phyloP scores from a whole-genome alignment of 2,329 filamentous ascomycete genomes.

The Conoideocrella luteorostrata region DNA sequence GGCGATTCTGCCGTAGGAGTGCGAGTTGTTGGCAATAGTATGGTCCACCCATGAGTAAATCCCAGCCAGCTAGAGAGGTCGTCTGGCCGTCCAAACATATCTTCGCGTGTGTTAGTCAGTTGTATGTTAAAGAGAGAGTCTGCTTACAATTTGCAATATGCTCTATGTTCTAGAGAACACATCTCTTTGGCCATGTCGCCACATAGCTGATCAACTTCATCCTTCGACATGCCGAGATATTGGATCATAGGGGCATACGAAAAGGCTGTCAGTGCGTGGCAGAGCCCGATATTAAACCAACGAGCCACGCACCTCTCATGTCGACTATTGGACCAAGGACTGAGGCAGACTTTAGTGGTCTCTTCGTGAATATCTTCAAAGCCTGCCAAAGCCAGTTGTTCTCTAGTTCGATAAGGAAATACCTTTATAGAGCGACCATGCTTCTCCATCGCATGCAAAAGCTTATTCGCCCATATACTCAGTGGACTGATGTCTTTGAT shows the following conservation, averaged over 20 bases:
- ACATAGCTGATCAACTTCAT: constrained; percentile 55
- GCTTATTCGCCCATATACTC: constrained; percentile 24
- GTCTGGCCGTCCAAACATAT: constrained; percentile 4
- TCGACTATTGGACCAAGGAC: constrained; percentile 58
- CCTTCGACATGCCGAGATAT: constrained; percentile 33
- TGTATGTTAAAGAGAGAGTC: not conserved
- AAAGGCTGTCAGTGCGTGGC: constrained; percentile 61
- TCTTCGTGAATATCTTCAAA: constrained; percentile 70
- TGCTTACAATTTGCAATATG: constrained; percentile 67
- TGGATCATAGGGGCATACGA: constrained; percentile 61
- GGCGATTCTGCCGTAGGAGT: no score
- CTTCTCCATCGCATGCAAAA: not conserved
- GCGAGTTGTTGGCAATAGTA: no score
- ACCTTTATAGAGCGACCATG: not conserved
- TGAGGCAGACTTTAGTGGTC: constrained; percentile 60
- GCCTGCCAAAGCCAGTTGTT: constrained; percentile 56
- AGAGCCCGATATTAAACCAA: constrained; percentile 72
- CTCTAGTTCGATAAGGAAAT: constrained; percentile 39
- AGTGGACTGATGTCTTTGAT: constrained; percentile 52
- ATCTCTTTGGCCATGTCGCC: constrained; percentile 58
- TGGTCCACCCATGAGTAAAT: no score
- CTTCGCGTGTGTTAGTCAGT: not conserved
- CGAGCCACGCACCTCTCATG: constrained; percentile 60
- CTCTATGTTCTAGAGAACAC: constrained; percentile 55
- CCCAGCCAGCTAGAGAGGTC: no score